phyloP scores from a whole-genome alignment of 2,329 filamentous ascomycete genomes.

The Aspergillus fumigatiaffinis region DNA sequence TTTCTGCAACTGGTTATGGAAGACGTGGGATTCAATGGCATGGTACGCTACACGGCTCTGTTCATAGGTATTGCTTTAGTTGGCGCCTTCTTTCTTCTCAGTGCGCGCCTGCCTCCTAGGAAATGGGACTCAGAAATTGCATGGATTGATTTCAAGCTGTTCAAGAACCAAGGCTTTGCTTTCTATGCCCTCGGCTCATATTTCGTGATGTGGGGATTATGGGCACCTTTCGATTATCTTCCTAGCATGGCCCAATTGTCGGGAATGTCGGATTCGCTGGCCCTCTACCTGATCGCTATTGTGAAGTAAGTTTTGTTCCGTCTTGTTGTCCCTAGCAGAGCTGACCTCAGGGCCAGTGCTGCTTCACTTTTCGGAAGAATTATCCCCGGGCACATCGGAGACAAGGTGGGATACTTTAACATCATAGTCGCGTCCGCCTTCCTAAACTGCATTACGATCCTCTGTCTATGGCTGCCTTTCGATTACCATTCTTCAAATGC shows the following conservation, averaged over 20 bases:
- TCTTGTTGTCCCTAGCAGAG: not conserved
- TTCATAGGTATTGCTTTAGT: constrained; percentile 18
- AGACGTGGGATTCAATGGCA: constrained; percentile 16
- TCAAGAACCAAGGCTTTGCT: constrained; percentile 22
- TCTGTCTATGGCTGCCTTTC: constrained; percentile 28
- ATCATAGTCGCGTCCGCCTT: constrained; percentile 14
- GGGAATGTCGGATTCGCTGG: constrained; percentile 17
- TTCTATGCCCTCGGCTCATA: constrained; percentile 24
- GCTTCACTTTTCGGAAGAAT: constrained; percentile 24
- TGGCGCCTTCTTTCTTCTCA: constrained; percentile 15
- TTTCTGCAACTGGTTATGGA: constrained; percentile 16
- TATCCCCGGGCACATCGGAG: constrained; percentile 21
- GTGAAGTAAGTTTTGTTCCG: not conserved
- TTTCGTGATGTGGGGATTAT: constrained; percentile 23
- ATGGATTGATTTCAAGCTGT: constrained; percentile 25
- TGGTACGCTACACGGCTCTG: constrained; percentile 20
- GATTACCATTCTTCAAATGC: constrained; percentile 23
- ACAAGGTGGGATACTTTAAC: constrained; percentile 26
- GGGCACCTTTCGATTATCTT: constrained; percentile 23
- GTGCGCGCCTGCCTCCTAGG: constrained; percentile 24
- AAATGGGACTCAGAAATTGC: constrained; percentile 22
- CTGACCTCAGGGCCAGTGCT: constrained; percentile 8
- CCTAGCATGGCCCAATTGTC: constrained; percentile 14
- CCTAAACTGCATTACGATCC: constrained; percentile 15
- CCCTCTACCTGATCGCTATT: constrained; percentile 15